Base-by-base conservation (phyloP, 495 filamentous ascomycete species). In the Entonaema liquescens region DNA sequence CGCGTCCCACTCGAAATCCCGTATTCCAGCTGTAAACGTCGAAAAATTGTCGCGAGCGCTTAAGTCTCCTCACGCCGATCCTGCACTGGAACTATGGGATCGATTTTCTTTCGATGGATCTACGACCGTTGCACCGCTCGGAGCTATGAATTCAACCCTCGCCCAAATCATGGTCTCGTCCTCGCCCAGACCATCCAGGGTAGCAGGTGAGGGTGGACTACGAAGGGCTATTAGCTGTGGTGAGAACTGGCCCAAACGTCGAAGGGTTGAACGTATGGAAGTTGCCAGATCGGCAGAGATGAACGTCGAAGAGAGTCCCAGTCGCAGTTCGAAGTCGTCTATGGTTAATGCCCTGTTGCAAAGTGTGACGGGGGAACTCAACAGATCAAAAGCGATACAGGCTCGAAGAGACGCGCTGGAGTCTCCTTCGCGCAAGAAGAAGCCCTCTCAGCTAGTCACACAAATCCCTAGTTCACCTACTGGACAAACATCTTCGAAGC, bases 11-110 rank as follows among this genome's bases (percentile, higher is more conserved):
- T 72, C 79, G 31, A 73, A 74, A 25, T 53, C 73, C 5, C 56
- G 59, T 23, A 76, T 79, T 0, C 77, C 80, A 1, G 58, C 73
- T 9, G 68, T 80, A 36, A 80, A 82, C 79, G 28, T 88, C 42
- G 83, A 87, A 62, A 82, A 81, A 33, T 74, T 90, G 21, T 84
- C 87, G 38, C 77, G 83, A n/a, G 79, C 85, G 1, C 80, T 91
- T 36, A 89, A 86, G 58, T 94, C 93, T 0, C 92, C 93, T 25
- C 89, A 92, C 63, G 87, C 89, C 47, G 95, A 99, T 77, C 91
- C 95, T 26, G 91, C 91, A 0, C 79, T 88, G 33, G 94, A 97
- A 58, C 79, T 97, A n/a, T 97, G 93, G 94, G 92, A 90, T 70
- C 89, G 91, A 19, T 96, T 92, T 74, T 87, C 84, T 33, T 59